Conservation (phyloP, 1,139 yeast species). For the Lodderomyces theae region DNA sequence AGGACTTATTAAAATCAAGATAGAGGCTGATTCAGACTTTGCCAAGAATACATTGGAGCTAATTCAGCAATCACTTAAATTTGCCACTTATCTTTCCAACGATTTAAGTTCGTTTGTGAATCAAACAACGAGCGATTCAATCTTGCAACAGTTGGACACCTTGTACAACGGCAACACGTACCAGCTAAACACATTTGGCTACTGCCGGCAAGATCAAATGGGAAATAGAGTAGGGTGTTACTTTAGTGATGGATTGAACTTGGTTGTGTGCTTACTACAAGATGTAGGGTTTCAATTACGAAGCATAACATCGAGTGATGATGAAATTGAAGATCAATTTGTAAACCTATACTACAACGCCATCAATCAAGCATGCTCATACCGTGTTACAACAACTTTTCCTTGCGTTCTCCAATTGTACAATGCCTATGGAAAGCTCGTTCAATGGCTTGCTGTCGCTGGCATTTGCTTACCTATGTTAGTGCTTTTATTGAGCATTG, state of each 20-base stretch:
- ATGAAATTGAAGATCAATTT: slow-evolving; percentile 30
- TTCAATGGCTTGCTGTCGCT: slow-evolving; percentile 1
- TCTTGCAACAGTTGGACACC: slow-evolving; percentile 39
- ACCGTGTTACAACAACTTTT: background rate
- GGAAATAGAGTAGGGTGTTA: slow-evolving; percentile 30
- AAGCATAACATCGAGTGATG: background rate
- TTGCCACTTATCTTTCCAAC: slow-evolving; percentile 54
- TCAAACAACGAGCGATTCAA: slow-evolving; percentile 23
- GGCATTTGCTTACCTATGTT: background rate
- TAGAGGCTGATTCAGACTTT: slow-evolving; percentile 10
- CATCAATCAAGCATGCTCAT: slow-evolving; percentile 13
- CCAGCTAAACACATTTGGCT: slow-evolving; percentile 48
- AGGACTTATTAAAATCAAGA: slow-evolving; percentile 7
- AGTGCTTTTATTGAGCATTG: background rate
- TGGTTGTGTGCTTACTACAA: slow-evolving; percentile 43
- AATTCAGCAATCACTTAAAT: slow-evolving; percentile 42
- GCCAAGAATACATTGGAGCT: slow-evolving; percentile 12
- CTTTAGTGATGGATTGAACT: slow-evolving; percentile 43
- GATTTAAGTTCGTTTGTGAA: slow-evolving; percentile 41
- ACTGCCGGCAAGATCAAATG: slow-evolving; percentile 33
- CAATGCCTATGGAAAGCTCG: slow-evolving; percentile 3
- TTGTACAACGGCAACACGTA: slow-evolving; percentile 41
- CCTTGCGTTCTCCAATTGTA: slow-evolving; percentile 12
- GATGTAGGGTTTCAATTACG: slow-evolving; percentile 53
- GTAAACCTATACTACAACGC: slow-evolving; percentile 21